Base-by-base conservation (phyloP, 228 moss, liverwort and hornwort genomes). In the Sphagnum magellanicum region DNA sequence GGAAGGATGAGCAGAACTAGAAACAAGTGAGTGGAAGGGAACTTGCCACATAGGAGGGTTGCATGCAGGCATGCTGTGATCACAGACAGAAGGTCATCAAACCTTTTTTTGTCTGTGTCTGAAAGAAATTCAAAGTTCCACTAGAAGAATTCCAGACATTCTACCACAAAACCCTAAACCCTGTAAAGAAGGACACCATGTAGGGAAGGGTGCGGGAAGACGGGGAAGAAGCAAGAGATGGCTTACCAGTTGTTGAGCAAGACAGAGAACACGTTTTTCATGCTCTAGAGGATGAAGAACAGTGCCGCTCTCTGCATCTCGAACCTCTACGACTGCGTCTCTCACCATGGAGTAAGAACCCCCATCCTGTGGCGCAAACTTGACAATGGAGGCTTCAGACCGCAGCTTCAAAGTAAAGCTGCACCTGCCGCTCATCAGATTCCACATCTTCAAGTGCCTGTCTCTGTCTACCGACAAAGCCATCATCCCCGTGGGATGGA, bases 371-470 rank as follows among this genome's bases (percentile, higher is more conserved):
- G 98, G 92, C 15, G 90, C 83, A 59, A 94, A 94, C 63, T 90
- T 94, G 52, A 98, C 83, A 13, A 89, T 73, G 53, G 87, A 87
- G 9, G 85, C 89, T 60, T 89, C 90, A 0, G 84, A 74, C 8
- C 84, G 68, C 69, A 94, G 77, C 71, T 84, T 98, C 12, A 86
- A 83, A 8, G 88, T 89, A 74, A 85, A 98, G 69, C 89, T 92
- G 72, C 94, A 92, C 61, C 98, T 85, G 17, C 94, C 98, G 66
- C 92, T 98, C 4, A 90, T 82, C 73, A 98, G 64, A 70, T 98
- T 98, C 94, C 98, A 98, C 94, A 98, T 98, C 77, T 92, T 98
- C 89, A 98, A 74, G 79, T 88, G 84, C 63, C 74, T 75, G 77
- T 84, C 89, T 59, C 84, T 83, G 76, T 93, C 94, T 48, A 98